Evolutionary conservation across 768 basidiomycete genomes (phyloP).

Genomic region (Dioszegia hungarica): DNA sequence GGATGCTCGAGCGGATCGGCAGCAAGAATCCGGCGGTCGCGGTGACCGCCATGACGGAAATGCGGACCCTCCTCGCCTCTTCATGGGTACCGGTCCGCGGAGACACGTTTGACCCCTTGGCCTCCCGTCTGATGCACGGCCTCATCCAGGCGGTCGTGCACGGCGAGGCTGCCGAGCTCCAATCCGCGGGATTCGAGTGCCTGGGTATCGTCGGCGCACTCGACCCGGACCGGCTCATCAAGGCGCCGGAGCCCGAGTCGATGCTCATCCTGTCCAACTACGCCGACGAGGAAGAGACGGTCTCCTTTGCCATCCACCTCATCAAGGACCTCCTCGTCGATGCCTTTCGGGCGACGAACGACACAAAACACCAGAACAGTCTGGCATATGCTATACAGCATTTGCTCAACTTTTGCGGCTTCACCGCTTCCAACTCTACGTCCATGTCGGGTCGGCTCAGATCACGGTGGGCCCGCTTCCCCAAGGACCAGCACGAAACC

Average conservation of each 20-base stretch:
- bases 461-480: constrained; percentile 70
- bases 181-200: constrained; percentile 75
- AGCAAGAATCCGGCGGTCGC: constrained; percentile 79
- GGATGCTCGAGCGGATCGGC: constrained; percentile 66
- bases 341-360: constrained; percentile 87
- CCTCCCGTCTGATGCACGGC: constrained; percentile 63
- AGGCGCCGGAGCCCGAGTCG: constrained; percentile 57
- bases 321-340: constrained; percentile 79
- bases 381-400: constrained; percentile 91
- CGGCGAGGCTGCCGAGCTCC: constrained; percentile 66
- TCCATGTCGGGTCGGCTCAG: constrained; percentile 54
- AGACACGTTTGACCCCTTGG: constrained; percentile 73
- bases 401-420: constrained; percentile 77
- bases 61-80: constrained; percentile 59
- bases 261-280: constrained; percentile 79
- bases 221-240: constrained; percentile 86
- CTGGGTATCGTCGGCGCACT: constrained; percentile 87
- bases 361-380: constrained; percentile 82
- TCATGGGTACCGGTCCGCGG: constrained; percentile 57
- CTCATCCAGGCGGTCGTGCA: constrained; percentile 71
- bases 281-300: constrained; percentile 67
- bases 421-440: constrained; percentile 57
- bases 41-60: constrained; percentile 66
- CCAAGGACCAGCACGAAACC: constrained; percentile 78
- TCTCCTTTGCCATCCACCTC: constrained; percentile 76